phyloP scores from a whole-genome alignment of 768 basidiomycete genomes.

The Leccinellum albellum region DNA sequence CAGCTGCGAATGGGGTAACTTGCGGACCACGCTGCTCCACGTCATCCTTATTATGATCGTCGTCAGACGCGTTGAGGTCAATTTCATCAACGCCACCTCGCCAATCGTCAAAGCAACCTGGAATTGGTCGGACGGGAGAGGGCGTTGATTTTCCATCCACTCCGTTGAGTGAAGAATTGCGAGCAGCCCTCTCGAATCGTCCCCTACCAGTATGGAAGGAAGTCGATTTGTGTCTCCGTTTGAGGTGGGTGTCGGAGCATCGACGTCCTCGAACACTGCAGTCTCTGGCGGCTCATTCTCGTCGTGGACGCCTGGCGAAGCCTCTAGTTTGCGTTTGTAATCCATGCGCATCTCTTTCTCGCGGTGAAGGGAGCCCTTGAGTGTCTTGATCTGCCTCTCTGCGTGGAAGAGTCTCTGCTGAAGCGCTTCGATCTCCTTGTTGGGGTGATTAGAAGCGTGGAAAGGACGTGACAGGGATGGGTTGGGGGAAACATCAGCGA shows the following conservation, averaged over 20 bases:
- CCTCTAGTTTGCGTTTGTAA: slow-evolving; percentile 51
- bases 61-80: slow-evolving; percentile 24
- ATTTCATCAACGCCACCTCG: slow-evolving; percentile 16
- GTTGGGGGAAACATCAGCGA: slow-evolving; percentile 55
- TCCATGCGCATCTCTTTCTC: slow-evolving; percentile 83
- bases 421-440: slow-evolving; percentile 76
- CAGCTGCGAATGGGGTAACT: slow-evolving; percentile 38
- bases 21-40: slow-evolving; percentile 23
- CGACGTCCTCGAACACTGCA: slow-evolving; percentile 47
- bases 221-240: slow-evolving; percentile 41
- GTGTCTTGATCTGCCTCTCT: slow-evolving; percentile 78
- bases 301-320: slow-evolving; percentile 36
- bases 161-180: slow-evolving; percentile 46
- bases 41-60: slow-evolving; percentile 24
- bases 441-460: slow-evolving; percentile 69
- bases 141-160: slow-evolving; percentile 21
- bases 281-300: slow-evolving; percentile 38
- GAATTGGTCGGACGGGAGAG: slow-evolving; percentile 34
- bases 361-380: slow-evolving; percentile 72
- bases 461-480: slow-evolving; percentile 58
- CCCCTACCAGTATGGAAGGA: slow-evolving; percentile 50
- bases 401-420: slow-evolving; percentile 83
- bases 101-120: slow-evolving; percentile 27
- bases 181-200: slow-evolving; percentile 56
- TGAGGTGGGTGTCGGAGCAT: slow-evolving; percentile 31